phyloP scores from a whole-genome alignment of 306 rosid genomes.

The Cicer yamashitae region DNA sequence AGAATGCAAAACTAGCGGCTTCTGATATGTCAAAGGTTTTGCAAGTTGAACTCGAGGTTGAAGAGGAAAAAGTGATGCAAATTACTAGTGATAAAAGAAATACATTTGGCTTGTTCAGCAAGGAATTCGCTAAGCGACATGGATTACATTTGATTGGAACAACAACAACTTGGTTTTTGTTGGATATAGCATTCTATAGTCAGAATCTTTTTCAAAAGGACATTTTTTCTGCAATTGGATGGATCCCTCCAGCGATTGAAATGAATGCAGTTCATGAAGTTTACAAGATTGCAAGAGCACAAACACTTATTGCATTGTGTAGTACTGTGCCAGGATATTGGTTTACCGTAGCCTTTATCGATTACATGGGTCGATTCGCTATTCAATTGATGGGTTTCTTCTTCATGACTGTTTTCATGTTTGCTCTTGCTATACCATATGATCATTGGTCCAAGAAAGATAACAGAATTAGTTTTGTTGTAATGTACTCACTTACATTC shows the following conservation, averaged over 20 bases:
- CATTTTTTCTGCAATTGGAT: conserved; percentile 68
- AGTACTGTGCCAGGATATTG: conserved; percentile 89
- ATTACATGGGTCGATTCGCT: conserved; percentile 66
- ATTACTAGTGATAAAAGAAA: not conserved
- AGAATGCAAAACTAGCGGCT: conserved; percentile 65
- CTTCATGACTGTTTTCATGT: conserved; percentile 93
- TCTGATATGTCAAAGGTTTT: conserved; percentile 74
- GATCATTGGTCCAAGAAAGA: conserved; percentile 62
- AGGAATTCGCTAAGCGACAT: conserved; percentile 57
- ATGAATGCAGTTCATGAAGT: conserved; percentile 79
- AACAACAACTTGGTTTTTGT: conserved; percentile 65
- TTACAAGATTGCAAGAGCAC: conserved; percentile 69
- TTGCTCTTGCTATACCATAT: conserved; percentile 79
- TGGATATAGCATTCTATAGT: conserved; percentile 82
- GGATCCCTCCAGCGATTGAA: conserved; percentile 62
- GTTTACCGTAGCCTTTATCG: conserved; percentile 74
- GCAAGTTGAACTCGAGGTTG: conserved; percentile 60
- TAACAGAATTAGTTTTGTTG: conserved; percentile 61
- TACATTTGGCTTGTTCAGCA: conserved; percentile 60
- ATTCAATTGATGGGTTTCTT: conserved; percentile 83
- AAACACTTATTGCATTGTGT: conserved; percentile 71
- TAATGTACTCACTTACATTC: conserved; percentile 69
- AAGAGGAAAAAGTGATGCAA: conserved; percentile 51
- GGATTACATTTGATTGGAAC: conserved; percentile 76
- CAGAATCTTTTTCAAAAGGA: conserved; percentile 87